These are phyloP conservation scores for Potentilla sterilis DNA, from an alignment of 306 rosid genomes.

Conservation along the genomic window DNA sequence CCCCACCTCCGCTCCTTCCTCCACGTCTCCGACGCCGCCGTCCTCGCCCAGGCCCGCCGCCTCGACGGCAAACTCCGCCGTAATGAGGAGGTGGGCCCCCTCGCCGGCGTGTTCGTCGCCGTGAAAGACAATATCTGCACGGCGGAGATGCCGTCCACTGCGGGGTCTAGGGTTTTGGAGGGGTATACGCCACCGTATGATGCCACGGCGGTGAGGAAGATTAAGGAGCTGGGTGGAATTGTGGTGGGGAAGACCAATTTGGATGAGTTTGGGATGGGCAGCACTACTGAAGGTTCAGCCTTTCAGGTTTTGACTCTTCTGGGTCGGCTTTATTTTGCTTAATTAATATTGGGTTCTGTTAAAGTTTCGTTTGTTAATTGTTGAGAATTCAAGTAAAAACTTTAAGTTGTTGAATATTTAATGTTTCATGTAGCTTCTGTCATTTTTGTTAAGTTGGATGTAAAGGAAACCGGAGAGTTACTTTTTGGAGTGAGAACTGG, in stretches of 20 bases:
- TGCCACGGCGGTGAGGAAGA: slow-evolving; percentile 76
- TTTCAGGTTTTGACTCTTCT: slow-evolving; percentile 57
- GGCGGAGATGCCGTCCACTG: slow-evolving; percentile 84
- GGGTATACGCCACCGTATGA: slow-evolving; percentile 83
- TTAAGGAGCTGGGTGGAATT: slow-evolving; percentile 75
- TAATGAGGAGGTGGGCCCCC: slow-evolving; percentile 66
- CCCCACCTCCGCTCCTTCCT: slow-evolving; percentile 80
- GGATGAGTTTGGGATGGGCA: slow-evolving; percentile 99
- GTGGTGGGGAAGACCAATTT: slow-evolving; percentile 88
- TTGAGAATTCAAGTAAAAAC: background rate
- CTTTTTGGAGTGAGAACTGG: too few species aligned
- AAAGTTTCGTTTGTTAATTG: background rate
- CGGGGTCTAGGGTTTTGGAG: slow-evolving; percentile 69
- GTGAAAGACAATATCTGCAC: slow-evolving; percentile 96
- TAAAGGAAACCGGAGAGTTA: background rate
- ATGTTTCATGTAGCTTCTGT: too few species aligned
- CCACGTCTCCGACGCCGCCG: slow-evolving; percentile 51
- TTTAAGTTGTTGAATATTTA: background rate
- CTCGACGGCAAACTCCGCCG: slow-evolving; percentile 50
- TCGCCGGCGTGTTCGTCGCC: slow-evolving; percentile 82
- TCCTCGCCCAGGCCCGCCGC: slow-evolving; percentile 48
- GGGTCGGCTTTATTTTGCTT: background rate
- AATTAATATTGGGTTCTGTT: background rate
- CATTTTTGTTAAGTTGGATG: too few species aligned
- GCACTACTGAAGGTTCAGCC: slow-evolving; percentile 92